Conservation (phyloP, 768 basidiomycete species). For the Termitomyces sp. region DNA sequence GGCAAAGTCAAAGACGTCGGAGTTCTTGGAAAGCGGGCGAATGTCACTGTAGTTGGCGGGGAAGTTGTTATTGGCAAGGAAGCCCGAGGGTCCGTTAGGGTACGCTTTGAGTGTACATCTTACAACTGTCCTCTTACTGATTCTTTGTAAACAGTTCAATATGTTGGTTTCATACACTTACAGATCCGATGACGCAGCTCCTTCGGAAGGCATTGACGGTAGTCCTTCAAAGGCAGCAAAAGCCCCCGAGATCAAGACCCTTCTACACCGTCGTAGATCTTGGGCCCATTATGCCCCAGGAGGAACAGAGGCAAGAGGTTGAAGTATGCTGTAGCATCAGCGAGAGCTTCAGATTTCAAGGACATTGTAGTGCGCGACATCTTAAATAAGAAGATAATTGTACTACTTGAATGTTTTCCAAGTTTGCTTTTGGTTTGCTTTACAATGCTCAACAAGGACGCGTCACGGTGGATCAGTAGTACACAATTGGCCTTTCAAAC, state of each 20-base stretch:
- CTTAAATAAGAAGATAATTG: background rate
- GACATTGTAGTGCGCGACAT: background rate
- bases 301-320: slow-evolving; percentile 33
- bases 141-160: slow-evolving; percentile 65
- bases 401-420: background rate
- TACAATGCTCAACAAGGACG: no score
- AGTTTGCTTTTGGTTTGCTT: background rate
- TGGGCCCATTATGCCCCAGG: slow-evolving; percentile 64
- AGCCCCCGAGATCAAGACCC: slow-evolving; percentile 71
- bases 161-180: slow-evolving; percentile 95
- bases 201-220: slow-evolving; percentile 58
- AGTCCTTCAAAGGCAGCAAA: slow-evolving; percentile 45
- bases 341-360: no score
- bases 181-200: slow-evolving; percentile 80
- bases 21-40: slow-evolving; percentile 86
- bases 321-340: background rate
- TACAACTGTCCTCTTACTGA: background rate
- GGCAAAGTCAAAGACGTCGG: slow-evolving; percentile 62
- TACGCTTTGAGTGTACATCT: slow-evolving; percentile 32
- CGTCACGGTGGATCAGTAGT: no score
- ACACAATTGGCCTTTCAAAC: no score
- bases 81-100: slow-evolving; percentile 76
- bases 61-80: slow-evolving; percentile 86
- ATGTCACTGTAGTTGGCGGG: slow-evolving; percentile 86
- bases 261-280: slow-evolving; percentile 87